These are phyloP conservation scores for Beauveria pseudobassiana DNA, from an alignment of 2,329 filamentous ascomycete genomes.

Conservation along the genomic window DNA sequence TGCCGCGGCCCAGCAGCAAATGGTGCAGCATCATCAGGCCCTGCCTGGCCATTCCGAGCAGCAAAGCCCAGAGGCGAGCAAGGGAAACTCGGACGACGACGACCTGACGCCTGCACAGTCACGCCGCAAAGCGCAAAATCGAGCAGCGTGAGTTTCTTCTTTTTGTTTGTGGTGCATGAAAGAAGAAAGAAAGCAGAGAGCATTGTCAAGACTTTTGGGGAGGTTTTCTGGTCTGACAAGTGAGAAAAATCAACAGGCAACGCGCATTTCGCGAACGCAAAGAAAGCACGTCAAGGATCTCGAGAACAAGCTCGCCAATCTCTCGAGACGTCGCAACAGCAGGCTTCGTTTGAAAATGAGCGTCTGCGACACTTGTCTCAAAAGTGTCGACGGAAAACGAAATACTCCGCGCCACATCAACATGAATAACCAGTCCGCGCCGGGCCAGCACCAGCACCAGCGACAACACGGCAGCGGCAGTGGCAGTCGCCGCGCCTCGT, in stretches of 20 bases:
- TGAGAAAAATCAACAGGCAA: slow-evolving; percentile 52
- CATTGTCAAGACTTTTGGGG: neutral
- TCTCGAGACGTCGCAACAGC: slow-evolving; percentile 66
- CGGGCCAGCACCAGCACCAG: neutral
- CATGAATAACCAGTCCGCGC: slow-evolving; percentile 15
- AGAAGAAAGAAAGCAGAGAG: too few relatives aligned
- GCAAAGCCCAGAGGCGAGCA: slow-evolving; percentile 10
- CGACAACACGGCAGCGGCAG: neutral
- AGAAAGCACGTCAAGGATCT: slow-evolving; percentile 91
- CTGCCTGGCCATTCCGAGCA: slow-evolving; percentile 17
- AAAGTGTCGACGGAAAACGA: slow-evolving; percentile 86
- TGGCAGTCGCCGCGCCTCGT: slow-evolving; percentile 23
- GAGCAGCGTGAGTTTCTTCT: slow-evolving; percentile 47
- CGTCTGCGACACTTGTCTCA: slow-evolving; percentile 70
- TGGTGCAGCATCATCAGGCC: slow-evolving; percentile 12
- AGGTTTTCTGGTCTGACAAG: neutral
- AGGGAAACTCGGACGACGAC: slow-evolving; percentile 38
- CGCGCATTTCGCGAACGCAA: slow-evolving; percentile 94
- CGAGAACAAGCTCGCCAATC: slow-evolving; percentile 71
- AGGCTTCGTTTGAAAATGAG: slow-evolving; percentile 76
- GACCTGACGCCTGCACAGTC: slow-evolving; percentile 51
- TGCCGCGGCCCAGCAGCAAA: slow-evolving; percentile 18
- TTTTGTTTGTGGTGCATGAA: neutral
- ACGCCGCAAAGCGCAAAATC: slow-evolving; percentile 53
- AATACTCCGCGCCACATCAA: slow-evolving; percentile 72